Evolutionary conservation across 352 stramenopile genomes (phyloP).

Genomic region (Globisporangium nagaii): DNA sequence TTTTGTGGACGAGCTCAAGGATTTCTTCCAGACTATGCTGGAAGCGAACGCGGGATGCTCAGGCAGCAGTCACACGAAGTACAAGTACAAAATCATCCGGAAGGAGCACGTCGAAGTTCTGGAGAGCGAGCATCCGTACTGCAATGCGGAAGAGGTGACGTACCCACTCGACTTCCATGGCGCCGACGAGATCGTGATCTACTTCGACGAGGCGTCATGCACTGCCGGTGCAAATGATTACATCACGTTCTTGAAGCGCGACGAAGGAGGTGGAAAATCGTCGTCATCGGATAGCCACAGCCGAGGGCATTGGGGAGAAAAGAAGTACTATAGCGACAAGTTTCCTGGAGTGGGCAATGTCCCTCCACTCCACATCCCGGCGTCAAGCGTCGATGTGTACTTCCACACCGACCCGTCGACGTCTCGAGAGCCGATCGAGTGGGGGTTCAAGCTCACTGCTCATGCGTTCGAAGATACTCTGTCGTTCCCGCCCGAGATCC

Average conservation of each 20-base stretch:
- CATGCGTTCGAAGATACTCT: conserved; percentile 56
- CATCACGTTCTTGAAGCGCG: conserved; percentile 65
- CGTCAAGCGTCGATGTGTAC: conserved; percentile 53
- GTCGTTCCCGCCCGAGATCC: conserved; percentile 45
- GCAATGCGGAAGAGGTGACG: conserved; percentile 45
- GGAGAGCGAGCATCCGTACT: conserved; percentile 75
- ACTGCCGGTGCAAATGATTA: conserved; percentile 77
- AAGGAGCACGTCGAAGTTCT: conserved; percentile 75
- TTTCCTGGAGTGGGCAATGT: conserved; percentile 60
- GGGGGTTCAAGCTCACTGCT: conserved; percentile 79
- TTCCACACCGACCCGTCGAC: conserved; percentile 57
- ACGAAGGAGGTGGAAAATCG: conserved; percentile 11
- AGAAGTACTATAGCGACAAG: conserved; percentile 65
- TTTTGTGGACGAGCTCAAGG: conserved; percentile 19
- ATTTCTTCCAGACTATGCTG: conserved; percentile 24
- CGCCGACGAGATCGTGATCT: conserved; percentile 65
- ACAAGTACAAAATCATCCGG: conserved; percentile 40
- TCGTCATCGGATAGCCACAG: conserved; percentile 1
- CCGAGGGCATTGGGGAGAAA: conserved; percentile 53
- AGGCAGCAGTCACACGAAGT: conserved; percentile 4
- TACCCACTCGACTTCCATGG: conserved; percentile 64
- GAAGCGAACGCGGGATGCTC: conserved; percentile 8
- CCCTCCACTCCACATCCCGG: conserved; percentile 60
- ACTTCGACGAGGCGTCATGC: conserved; percentile 72
- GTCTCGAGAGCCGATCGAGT: conserved; percentile 37